Percentiles rank a stretch among this genome's conserved stretches.
Conservation (phyloP, 352 stramenopile species). For the Pythium insidiosum region DNA sequence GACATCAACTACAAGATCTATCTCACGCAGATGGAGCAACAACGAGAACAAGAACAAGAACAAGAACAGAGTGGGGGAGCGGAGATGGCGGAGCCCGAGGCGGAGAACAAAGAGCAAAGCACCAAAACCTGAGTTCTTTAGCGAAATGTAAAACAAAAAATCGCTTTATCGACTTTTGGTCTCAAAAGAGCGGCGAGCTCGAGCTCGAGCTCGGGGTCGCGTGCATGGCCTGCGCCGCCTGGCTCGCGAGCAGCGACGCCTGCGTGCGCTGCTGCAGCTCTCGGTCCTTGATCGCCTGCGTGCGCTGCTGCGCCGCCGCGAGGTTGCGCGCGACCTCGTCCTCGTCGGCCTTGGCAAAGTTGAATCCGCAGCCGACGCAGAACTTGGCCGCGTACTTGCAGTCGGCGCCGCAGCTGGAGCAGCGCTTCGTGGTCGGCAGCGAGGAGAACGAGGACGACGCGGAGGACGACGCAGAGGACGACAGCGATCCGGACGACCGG, state of each 20-base stretch:
- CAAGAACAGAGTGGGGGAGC: background rate
- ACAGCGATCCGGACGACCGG: too few species aligned
- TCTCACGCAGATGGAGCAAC: conserved; percentile 36
- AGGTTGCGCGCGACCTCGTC: conserved; percentile 74
- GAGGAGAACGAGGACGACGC: too few species aligned
- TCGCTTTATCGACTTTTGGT: background rate
- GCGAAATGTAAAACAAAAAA: background rate
- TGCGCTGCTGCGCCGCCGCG: conserved; percentile 40
- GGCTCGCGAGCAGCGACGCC: conserved; percentile 57
- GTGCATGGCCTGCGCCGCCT: conserved; percentile 21
- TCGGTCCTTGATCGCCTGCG: conserved; percentile 33
- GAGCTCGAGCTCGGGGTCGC: background rate
- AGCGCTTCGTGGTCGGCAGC: conserved; percentile 45
- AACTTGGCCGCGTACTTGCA: conserved; percentile 80
- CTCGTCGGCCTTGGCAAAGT: conserved; percentile 69
- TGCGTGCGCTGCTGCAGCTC: conserved; percentile 59
- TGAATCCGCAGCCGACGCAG: conserved; percentile 73
- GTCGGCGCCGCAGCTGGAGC: conserved; percentile 46
- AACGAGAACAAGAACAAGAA: conserved; percentile 7
- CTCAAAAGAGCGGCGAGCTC: background rate
- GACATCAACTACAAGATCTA: conserved; percentile 71
- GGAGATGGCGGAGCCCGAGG: conserved; percentile 7
- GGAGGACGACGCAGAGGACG: conserved; percentile 21
- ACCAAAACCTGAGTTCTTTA: conserved; percentile 5
- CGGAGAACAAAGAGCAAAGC: conserved; percentile 1